Evolutionary conservation across 495 filamentous ascomycete genomes (phyloP).

Genomic region (Penicillium roqueforti): DNA sequence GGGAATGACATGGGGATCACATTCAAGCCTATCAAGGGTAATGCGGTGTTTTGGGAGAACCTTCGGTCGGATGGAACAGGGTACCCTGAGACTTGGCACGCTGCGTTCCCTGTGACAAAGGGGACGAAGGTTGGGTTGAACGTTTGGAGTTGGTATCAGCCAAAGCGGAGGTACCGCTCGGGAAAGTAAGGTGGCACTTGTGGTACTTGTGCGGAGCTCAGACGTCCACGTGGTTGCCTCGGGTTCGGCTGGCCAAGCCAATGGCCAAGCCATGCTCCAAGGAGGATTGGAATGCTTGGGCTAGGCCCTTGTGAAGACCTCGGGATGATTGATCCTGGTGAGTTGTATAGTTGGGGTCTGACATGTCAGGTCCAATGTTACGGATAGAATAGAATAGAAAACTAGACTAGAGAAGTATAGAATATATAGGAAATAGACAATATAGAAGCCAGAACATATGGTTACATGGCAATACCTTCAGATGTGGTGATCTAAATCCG

Average conservation of each 20-base stretch:
- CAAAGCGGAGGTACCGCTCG: slow-evolving; percentile 21
- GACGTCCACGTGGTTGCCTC: background rate
- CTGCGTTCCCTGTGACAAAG: slow-evolving; percentile 60
- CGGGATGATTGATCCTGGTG: background rate
- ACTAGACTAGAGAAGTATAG: background rate
- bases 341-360: background rate
- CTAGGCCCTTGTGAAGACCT: background rate
- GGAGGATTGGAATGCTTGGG: slow-evolving; percentile 3
- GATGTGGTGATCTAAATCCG: background rate
- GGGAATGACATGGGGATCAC: slow-evolving; percentile 47
- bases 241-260: slow-evolving; percentile 2
- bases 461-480: background rate
- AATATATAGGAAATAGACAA: background rate
- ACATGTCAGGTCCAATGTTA: background rate
- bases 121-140: slow-evolving; percentile 79
- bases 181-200: background rate
- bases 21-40: slow-evolving; percentile 63
- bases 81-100: slow-evolving; percentile 65
- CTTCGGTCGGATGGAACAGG: slow-evolving; percentile 57
- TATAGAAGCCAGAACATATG: background rate
- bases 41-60: slow-evolving; percentile 77
- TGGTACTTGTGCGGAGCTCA: background rate
- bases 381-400: background rate
- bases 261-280: background rate
- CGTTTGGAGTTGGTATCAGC: slow-evolving; percentile 61